Evolutionary conservation across 495 filamentous ascomycete species (phyloP).

Genomic region (Daldinia caldariorum): DNA sequence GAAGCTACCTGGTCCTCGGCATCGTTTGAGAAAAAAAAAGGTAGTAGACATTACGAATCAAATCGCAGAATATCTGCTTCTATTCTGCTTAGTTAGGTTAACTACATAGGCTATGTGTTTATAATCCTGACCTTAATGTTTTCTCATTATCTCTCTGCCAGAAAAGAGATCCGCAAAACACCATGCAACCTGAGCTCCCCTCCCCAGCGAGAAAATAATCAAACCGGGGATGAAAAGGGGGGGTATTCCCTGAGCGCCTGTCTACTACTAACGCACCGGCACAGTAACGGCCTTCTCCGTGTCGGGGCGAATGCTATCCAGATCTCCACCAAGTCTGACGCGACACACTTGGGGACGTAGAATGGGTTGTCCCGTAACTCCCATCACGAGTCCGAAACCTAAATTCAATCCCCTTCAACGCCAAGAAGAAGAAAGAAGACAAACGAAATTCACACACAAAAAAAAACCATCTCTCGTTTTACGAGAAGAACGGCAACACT

Average conservation of each 20-base stretch:
- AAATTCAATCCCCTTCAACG: constrained; percentile 34
- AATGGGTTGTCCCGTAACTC: constrained; percentile 32
- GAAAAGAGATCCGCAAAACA: constrained; percentile 2
- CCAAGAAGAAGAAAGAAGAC: constrained; percentile 14
- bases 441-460: constrained; percentile 18
- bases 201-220: constrained; percentile 5
- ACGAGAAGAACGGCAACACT: constrained; percentile 23
- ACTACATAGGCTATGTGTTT: constrained; percentile 21
- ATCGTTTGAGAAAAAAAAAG: not conserved
- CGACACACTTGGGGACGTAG: constrained; percentile 2
- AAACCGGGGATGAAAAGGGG: constrained; percentile 13
- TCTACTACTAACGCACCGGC: constrained; percentile 5
- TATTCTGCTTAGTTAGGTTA: constrained; percentile 19
- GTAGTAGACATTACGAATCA: not conserved
- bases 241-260: constrained; percentile 14
- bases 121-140: constrained; percentile 12
- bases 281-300: constrained; percentile 16
- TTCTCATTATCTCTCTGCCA: constrained; percentile 22
- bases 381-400: constrained; percentile 23
- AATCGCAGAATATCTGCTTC: constrained; percentile 23
- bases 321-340: constrained; percentile 17
- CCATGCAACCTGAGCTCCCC: constrained; percentile 17
- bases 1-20: not conserved
- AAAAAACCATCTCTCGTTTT: constrained; percentile 19
- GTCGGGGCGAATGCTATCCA: constrained; percentile 34